Evolutionary conservation across 1,139 yeast genomes (phyloP).

Genomic region (Chernovozyma aurita): DNA sequence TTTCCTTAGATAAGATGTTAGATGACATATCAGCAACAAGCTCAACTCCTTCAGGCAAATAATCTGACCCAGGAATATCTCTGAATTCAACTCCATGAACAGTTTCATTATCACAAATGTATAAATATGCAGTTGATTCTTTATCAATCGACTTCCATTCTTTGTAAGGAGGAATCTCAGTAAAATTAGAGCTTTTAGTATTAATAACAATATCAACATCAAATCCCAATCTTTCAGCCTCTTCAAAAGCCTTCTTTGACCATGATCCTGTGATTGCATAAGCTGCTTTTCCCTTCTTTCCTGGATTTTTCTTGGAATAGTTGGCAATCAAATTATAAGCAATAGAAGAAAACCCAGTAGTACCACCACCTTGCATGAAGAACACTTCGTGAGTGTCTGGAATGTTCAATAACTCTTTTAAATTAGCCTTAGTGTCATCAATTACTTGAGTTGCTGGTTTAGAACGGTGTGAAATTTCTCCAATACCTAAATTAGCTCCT

Average conservation of each 20-base stretch:
- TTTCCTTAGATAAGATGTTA: slow-evolving; percentile 73
- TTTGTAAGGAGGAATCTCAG: slow-evolving; percentile 62
- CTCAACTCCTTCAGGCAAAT: slow-evolving; percentile 65
- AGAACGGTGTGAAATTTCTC: slow-evolving; percentile 94
- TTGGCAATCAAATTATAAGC: slow-evolving; percentile 80
- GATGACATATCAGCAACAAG: slow-evolving; percentile 94
- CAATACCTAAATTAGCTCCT: slow-evolving; percentile 74
- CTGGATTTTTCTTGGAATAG: slow-evolving; percentile 56
- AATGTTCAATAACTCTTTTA: slow-evolving; percentile 58
- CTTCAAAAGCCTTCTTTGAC: slow-evolving; percentile 85
- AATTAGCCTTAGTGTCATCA: slow-evolving; percentile 66
- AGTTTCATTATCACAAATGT: slow-evolving; percentile 94
- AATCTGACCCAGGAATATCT: slow-evolving; percentile 41
- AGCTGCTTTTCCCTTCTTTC: slow-evolving; percentile 74
- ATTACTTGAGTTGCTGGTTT: slow-evolving; percentile 74
- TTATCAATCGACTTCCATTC: slow-evolving; percentile 51
- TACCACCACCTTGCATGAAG: slow-evolving; percentile 97
- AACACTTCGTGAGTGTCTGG: slow-evolving; percentile 94
- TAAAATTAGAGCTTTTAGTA: slow-evolving; percentile 60
- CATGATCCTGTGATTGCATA: slow-evolving; percentile 90
- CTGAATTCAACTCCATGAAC: slow-evolving; percentile 90
- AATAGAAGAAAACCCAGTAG: slow-evolving; percentile 87
- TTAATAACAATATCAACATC: slow-evolving; percentile 69
- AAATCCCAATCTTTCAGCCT: slow-evolving; percentile 79
- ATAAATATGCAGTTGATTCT: slow-evolving; percentile 71